Base-by-base conservation (phyloP, 2,329 filamentous ascomycete genomes). In the Fusarium sp. region DNA sequence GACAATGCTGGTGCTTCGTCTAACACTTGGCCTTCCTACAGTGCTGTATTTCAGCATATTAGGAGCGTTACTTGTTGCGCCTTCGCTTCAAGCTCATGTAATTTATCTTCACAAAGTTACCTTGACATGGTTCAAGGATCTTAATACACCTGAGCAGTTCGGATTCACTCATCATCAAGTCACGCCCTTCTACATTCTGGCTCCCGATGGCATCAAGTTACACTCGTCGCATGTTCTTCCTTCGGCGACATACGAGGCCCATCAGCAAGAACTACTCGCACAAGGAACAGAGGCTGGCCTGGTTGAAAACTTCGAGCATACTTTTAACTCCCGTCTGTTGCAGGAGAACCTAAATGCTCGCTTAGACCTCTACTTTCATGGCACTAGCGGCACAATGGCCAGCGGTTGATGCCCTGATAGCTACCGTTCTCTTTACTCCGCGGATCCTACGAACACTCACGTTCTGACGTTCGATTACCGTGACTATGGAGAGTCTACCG, bases 201-300 rank as follows among this genome's bases (percentile, higher is more conserved):
- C 90, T 0, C 79, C 85, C 0, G 90, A 93, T 75, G 85, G 87
- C 40, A 87, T 91, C 74, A 86, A 81, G 2, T 79, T 93, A 5
- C 91, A 91, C 74, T 88, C 88, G 45, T 93, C 91, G 91, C 91
- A 93, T 76, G 82, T 93, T 31, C 80, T 93, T 38, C 91, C 91
- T 0, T 75, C 91, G 4, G 86, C 87, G 3, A 28, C 60, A 6
- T 73, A 66, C 23, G 52, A 69, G 41, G 38, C 38, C 55, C 82
- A 92, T 70, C 87, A 91, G 72, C 75, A 63, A 11, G 55, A 54
- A 3, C 18, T 74, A 10, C 80, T 77, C 79, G 83, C 4, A 9
- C 57, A 65, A 30, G 64, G 52, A 4, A 18, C 49, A 15, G 36
- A 55, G 8, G 51, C 31, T 23, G 66, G 57, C 8, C n/a, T 57